These are phyloP conservation scores for Mortierella sp. DNA, from an alignment of 371 early-diverging fungal genomes.

Conservation along the genomic window DNA sequence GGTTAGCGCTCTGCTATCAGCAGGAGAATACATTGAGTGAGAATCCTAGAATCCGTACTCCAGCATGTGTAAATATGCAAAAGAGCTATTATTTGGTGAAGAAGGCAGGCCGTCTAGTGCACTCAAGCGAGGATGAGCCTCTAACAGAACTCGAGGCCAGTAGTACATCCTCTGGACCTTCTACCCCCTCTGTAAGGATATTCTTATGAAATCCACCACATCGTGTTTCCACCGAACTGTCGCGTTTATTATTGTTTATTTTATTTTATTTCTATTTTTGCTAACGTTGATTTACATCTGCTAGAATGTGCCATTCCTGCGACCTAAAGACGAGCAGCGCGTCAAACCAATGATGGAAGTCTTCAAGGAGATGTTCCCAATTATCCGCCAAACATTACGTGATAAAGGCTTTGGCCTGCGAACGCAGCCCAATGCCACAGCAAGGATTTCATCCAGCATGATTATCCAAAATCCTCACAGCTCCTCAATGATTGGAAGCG, in stretches of 20 bases:
- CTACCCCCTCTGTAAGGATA: neutral
- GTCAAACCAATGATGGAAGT: conserved; percentile 52
- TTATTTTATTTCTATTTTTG: neutral
- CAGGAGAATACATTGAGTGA: conserved; percentile 55
- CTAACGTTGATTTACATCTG: neutral
- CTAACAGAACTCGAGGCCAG: conserved; percentile 42
- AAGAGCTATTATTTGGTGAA: conserved; percentile 51
- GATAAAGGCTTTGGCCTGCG: conserved; percentile 56
- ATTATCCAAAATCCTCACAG: conserved; percentile 28
- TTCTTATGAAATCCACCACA: neutral
- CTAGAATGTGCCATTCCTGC: conserved; percentile 37
- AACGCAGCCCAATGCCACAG: conserved; percentile 47
- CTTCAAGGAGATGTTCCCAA: conserved; percentile 56
- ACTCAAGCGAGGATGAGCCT: conserved; percentile 45
- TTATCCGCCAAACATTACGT: conserved; percentile 46
- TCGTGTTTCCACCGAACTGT: neutral
- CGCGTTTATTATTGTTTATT: neutral
- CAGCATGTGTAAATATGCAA: conserved; percentile 56
- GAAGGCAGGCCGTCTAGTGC: conserved; percentile 54
- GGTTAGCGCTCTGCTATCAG: conserved; percentile 53
- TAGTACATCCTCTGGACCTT: neutral
- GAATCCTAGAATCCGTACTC: conserved; percentile 54
- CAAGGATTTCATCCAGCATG: conserved; percentile 40
- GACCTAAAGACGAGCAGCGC: conserved; percentile 38
- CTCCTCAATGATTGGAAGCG: conserved; percentile 12